Conservation (phyloP, 306 rosid genomes). For the Citrullus colocynthis region DNA sequence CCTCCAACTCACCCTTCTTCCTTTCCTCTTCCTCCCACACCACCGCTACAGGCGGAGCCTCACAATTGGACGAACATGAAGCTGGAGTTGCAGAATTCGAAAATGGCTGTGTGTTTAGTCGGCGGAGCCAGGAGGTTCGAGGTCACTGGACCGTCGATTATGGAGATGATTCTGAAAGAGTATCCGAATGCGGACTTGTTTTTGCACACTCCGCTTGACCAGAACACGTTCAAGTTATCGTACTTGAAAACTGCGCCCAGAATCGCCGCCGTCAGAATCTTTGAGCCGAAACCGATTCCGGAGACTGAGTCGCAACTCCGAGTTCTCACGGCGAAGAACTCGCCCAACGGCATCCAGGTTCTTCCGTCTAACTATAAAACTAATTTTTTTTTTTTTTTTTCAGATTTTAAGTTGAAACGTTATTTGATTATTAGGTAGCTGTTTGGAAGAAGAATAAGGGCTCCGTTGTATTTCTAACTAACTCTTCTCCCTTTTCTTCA, state of each 20-base stretch:
- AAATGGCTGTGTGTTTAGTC: slow-evolving; percentile 79
- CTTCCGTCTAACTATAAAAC: background rate
- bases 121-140: slow-evolving; percentile 96
- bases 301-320: slow-evolving; percentile 51
- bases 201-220: slow-evolving; percentile 51
- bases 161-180: slow-evolving; percentile 34
- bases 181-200: slow-evolving; percentile 88
- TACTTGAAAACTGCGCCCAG: slow-evolving; percentile 46
- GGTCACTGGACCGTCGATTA: slow-evolving; percentile 75
- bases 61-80: slow-evolving; percentile 4
- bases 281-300: slow-evolving; percentile 38
- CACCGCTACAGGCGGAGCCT: too few relatives aligned
- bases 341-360: slow-evolving; percentile 95
- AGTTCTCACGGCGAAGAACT: slow-evolving; percentile 52
- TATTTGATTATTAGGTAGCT: background rate
- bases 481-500: background rate
- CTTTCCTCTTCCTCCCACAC: too few relatives aligned
- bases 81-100: slow-evolving; percentile 39
- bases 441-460: background rate
- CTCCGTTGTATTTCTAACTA: background rate
- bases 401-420: background rate
- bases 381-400: background rate
- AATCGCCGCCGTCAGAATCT: slow-evolving; percentile 46
- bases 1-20: too few relatives aligned
- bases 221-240: slow-evolving; percentile 53